phyloP scores from a whole-genome alignment of 1,284 basidiomycete species.

The Ceratobasidium sp. region DNA sequence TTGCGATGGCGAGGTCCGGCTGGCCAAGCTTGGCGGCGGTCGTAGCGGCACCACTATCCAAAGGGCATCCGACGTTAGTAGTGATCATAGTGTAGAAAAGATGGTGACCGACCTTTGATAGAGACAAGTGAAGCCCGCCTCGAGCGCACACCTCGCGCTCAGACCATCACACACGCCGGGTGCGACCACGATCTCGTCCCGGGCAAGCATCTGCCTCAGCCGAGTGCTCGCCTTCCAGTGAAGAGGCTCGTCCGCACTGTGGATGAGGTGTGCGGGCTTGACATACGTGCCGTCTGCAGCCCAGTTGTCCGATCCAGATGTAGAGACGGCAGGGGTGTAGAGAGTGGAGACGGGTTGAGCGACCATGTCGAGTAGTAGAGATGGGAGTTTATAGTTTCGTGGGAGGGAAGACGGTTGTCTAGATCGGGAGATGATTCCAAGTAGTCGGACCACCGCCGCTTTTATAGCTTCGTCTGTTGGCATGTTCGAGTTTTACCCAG shows the following conservation, averaged over 20 bases:
- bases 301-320: background rate
- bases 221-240: conserved; percentile 72
- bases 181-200: conserved; percentile 78
- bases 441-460: background rate
- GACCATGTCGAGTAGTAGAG: background rate
- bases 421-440: background rate
- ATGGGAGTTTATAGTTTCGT: background rate
- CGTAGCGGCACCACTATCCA: conserved; percentile 69
- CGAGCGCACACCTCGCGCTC: conserved; percentile 71
- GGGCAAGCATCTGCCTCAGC: conserved; percentile 75
- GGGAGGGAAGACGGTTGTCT: background rate
- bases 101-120: conserved; percentile 63
- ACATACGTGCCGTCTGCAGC: background rate
- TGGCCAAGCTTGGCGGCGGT: conserved; percentile 77
- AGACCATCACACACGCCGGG: conserved; percentile 74
- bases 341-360: conserved; percentile 20
- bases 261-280: conserved; percentile 31
- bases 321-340: background rate
- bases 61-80: too few species aligned
- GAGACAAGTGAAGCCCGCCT: conserved; percentile 76
- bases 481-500: too few species aligned
- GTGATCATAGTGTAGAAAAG: too few species aligned
- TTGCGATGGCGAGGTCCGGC: conserved; percentile 81
- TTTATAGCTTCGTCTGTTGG: background rate
- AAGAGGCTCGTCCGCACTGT: conserved; percentile 51